Evolutionary conservation across 805 yeast genomes (phyloP).

Genomic region (Yueomyces sp.): DNA sequence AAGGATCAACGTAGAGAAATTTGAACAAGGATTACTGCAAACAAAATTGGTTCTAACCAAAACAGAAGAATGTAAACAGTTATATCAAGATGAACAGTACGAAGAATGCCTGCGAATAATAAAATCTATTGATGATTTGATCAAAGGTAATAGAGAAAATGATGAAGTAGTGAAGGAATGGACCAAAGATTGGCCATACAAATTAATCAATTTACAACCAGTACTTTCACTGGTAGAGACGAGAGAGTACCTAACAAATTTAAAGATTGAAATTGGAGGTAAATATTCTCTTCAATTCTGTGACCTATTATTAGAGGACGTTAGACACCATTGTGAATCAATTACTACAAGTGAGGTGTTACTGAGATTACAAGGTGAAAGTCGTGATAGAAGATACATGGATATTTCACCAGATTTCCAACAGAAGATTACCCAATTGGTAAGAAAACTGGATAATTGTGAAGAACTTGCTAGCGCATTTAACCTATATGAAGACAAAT

Average conservation of each 20-base stretch:
- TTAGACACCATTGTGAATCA: conserved; percentile 41
- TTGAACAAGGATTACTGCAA: conserved; percentile 48
- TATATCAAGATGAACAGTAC: conserved; percentile 27
- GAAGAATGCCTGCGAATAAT: conserved; percentile 45
- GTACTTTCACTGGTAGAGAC: conserved; percentile 25
- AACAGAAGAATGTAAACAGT: conserved; percentile 26
- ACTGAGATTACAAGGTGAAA: conserved; percentile 26
- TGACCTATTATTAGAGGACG: conserved; percentile 43
- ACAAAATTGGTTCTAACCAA: conserved; percentile 32
- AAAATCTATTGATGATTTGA: conserved; percentile 41
- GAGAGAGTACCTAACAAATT: conserved; percentile 37
- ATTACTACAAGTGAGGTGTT: conserved; percentile 38
- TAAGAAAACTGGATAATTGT: conserved; percentile 47
- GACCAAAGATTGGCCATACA: conserved; percentile 30
- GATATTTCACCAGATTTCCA: conserved; percentile 30
- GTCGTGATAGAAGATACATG: conserved; percentile 26
- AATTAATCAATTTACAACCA: conserved; percentile 19
- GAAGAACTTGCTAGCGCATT: conserved; percentile 52
- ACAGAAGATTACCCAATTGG: conserved; percentile 29
- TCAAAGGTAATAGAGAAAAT: conserved; percentile 35
- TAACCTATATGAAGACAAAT: conserved; percentile 48
- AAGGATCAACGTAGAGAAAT: conserved; percentile 42
- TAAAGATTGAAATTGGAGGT: conserved; percentile 55
- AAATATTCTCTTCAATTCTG: conserved; percentile 50
- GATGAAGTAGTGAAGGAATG: conserved; percentile 18